phyloP scores from a whole-genome alignment of 768 basidiomycete genomes.

The Pisolithus tinctorius region DNA sequence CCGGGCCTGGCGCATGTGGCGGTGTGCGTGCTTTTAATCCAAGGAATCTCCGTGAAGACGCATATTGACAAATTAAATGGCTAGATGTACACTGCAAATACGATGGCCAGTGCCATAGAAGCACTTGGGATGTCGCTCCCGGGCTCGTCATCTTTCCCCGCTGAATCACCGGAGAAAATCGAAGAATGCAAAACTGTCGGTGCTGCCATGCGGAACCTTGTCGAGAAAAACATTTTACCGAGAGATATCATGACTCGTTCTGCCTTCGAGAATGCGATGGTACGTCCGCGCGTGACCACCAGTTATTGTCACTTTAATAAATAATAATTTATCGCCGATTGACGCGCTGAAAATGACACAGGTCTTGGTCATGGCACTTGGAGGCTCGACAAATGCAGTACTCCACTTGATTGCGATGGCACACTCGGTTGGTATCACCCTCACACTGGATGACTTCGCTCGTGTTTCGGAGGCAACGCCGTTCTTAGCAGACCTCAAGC shows the following conservation, averaged over 20 bases:
- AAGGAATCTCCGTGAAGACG: neutral
- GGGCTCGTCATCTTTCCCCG: constrained; percentile 96
- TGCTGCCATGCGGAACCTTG: constrained; percentile 73
- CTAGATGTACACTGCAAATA: constrained; percentile 98
- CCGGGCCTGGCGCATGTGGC: constrained; percentile 97
- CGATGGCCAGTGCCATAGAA: constrained; percentile 95
- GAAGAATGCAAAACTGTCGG: constrained; percentile 81
- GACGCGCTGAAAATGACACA: constrained; percentile 22
- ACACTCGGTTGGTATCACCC: constrained; percentile 85
- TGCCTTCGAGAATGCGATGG: constrained; percentile 98
- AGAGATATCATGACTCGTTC: constrained; percentile 94
- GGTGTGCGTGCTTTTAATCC: constrained; percentile 54
- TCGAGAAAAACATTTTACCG: constrained; percentile 89
- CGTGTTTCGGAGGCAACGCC: constrained; percentile 86
- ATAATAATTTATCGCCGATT: too few relatives aligned
- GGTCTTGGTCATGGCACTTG: constrained; percentile 95
- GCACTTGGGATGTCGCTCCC: constrained; percentile 94
- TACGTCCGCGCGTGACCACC: constrained; percentile 17
- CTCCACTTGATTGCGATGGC: constrained; percentile 96
- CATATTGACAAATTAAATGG: constrained; percentile 2
- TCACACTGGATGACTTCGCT: constrained; percentile 92
- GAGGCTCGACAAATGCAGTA: constrained; percentile 97
- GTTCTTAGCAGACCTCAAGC: constrained; percentile 94
- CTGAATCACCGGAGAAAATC: constrained; percentile 83
- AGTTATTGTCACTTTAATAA: neutral